Base-by-base conservation (phyloP, 495 filamentous ascomycete species). In the Penicillium flavigenum region DNA sequence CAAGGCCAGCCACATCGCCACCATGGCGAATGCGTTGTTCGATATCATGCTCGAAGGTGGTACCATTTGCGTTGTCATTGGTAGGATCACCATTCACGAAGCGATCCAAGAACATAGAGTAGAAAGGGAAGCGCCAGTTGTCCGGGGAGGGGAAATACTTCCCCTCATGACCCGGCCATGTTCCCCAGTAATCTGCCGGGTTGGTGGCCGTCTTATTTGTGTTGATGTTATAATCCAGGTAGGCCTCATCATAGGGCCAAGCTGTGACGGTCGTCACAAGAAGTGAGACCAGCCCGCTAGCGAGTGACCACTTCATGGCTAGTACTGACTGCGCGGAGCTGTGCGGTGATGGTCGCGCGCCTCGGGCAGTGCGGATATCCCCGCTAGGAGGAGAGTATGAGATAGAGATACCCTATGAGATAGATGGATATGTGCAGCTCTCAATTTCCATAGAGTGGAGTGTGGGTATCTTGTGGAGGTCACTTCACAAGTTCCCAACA, bases 61-160 rank as follows among this genome's bases (percentile, higher is more conserved):
- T 88, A 4, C 78, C 84, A 63, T 90, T 90, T 16, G 78, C 79
- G 63, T 90, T 81, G 62, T 90, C 86, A 68, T 90, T 90, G 0
- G 71, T 71, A 0, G 87, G 86, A 51, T 91, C 83, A 31, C 88
- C 87, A 59, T 91, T 88, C 52, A 87, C 85, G 58, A 82, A 89
- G 27, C 86, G 76, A 65, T 91, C 87, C 9, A 89, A 62, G 57
- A 88, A 85, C 27, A 90, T 58, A 11, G 86, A 87, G 63, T 90
- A 90, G 61, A 88, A 83, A 0, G 87, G 87, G 52, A 90, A 78
- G 20, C 87, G 77, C 87, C 88, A 90, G 61, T 85, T 88, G 1
- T 67, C 56, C 0, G 87, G 87, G 2, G 87, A 89, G 0, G 79
- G 74, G 11, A 67, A 58, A 62, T 82, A 87, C 11, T 61, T 68